Conservation (phyloP, 768 basidiomycete genomes). For the Auricularia heimuer region DNA sequence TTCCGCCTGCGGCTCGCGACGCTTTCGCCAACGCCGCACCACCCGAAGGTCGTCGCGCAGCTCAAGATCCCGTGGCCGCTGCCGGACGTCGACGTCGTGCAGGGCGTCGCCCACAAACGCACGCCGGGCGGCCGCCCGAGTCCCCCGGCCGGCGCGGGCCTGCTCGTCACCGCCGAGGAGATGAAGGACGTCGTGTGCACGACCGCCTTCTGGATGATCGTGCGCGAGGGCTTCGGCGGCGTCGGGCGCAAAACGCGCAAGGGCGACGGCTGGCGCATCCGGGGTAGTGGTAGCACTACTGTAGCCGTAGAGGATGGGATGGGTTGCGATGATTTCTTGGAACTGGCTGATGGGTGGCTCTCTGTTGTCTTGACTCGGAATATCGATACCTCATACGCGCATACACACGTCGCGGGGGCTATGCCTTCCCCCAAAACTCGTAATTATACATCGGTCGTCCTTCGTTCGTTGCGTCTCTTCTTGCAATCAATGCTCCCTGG, state of each 20-base stretch:
- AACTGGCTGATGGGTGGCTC: neutral
- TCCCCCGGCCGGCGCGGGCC: constrained; percentile 16
- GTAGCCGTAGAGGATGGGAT: too few species aligned
- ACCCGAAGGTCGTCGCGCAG: constrained; percentile 88
- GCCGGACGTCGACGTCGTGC: constrained; percentile 68
- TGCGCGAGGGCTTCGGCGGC: constrained; percentile 87
- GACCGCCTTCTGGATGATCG: constrained; percentile 85
- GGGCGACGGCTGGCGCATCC: constrained; percentile 69
- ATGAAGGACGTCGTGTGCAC: constrained; percentile 87
- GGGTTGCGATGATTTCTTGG: too few species aligned
- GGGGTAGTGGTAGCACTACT: constrained; percentile 29
- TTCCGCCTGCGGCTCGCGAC: constrained; percentile 61
- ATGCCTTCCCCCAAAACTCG: neutral
- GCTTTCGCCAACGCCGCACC: constrained; percentile 86
- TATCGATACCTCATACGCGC: neutral
- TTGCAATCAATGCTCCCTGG: neutral
- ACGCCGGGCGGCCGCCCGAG: constrained; percentile 5
- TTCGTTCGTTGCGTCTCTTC: neutral
- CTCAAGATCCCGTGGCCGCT: constrained; percentile 86
- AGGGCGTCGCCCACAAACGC: constrained; percentile 43
- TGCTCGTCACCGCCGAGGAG: constrained; percentile 77
- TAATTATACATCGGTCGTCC: too few species aligned
- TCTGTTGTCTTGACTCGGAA: too few species aligned
- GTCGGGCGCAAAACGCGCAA: constrained; percentile 70
- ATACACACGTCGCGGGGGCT: neutral